These are phyloP conservation scores for Calonectria pauciramosa DNA, from an alignment of 2,329 filamentous ascomycete genomes.

Conservation along the genomic window DNA sequence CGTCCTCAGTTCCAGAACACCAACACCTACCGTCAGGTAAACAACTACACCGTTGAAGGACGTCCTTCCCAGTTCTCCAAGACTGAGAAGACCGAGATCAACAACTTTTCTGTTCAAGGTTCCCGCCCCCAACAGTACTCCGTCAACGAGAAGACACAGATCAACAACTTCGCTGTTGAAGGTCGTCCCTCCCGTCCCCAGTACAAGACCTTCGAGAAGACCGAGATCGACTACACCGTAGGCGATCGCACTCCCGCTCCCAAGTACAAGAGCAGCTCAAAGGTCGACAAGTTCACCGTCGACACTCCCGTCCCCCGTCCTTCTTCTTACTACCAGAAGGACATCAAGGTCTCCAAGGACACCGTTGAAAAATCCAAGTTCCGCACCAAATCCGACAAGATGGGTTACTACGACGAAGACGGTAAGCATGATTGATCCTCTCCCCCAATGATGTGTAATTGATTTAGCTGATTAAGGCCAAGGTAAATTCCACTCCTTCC, in stretches of 20 bases:
- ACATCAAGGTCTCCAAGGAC: conserved; percentile 74
- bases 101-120: conserved; percentile 25
- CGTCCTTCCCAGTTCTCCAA: conserved; percentile 38
- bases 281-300: conserved; percentile 45
- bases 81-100: conserved; percentile 29
- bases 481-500: conserved; percentile 73
- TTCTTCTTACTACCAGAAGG: conserved; percentile 64
- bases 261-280: conserved; percentile 30
- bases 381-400: conserved; percentile 65
- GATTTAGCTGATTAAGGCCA: conserved; percentile 32
- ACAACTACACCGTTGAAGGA: conserved; percentile 49
- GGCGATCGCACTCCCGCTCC: conserved; percentile 21
- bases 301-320: conserved; percentile 57
- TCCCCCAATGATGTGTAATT: not conserved
- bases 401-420: conserved; percentile 76
- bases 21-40: conserved; percentile 42
- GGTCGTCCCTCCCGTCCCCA: conserved; percentile 18
- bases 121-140: conserved; percentile 34
- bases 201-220: conserved; percentile 28
- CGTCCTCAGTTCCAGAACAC: conserved; percentile 50
- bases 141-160: conserved; percentile 39
- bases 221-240: conserved; percentile 34
- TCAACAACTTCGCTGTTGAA: conserved; percentile 38
- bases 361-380: conserved; percentile 71
- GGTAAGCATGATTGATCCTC: conserved; percentile 56